These are phyloP conservation scores for Paecilomyces variotii DNA, from an alignment of 2,329 filamentous ascomycete species.

Conservation along the genomic window DNA sequence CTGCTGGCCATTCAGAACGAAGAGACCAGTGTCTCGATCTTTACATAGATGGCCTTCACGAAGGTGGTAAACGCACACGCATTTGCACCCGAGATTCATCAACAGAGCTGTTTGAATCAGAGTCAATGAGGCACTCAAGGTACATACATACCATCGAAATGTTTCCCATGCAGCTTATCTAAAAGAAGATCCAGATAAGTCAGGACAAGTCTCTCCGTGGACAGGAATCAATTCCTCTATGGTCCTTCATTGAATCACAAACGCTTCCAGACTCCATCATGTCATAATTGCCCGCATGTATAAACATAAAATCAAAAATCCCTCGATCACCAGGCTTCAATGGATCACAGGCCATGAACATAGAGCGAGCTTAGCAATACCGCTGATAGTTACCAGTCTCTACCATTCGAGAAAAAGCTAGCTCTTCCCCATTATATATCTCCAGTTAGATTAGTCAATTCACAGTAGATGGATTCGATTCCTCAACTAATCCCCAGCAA, in stretches of 20 bases:
- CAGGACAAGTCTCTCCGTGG: constrained; percentile 52
- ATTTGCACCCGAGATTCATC: constrained; percentile 37
- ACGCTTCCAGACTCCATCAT: constrained; percentile 28
- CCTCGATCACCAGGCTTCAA: constrained; percentile 29
- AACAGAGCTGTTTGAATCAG: constrained; percentile 26
- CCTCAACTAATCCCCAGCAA: constrained; percentile 45
- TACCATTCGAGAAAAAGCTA: constrained; percentile 13
- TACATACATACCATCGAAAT: not conserved
- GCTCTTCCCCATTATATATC: constrained; percentile 26
- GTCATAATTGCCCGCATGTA: constrained; percentile 40
- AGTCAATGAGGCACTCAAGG: not conserved
- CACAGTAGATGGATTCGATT: constrained; percentile 38
- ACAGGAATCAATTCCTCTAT: constrained; percentile 41
- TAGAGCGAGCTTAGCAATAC: constrained; percentile 27
- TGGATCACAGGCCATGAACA: constrained; percentile 31
- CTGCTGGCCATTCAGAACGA: too few species aligned
- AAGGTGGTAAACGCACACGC: constrained; percentile 46
- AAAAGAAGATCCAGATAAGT: constrained; percentile 50
- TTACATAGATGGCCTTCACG: constrained; percentile 35
- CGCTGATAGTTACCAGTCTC: constrained; percentile 29
- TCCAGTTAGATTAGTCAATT: constrained; percentile 20
- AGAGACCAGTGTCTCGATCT: too few species aligned
- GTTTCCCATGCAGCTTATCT: constrained; percentile 25
- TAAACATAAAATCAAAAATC: constrained; percentile 15
- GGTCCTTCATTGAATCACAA: constrained; percentile 23